Evolutionary conservation across 1,284 basidiomycete genomes (phyloP).

Genomic region (Cryptococcus sp.): DNA sequence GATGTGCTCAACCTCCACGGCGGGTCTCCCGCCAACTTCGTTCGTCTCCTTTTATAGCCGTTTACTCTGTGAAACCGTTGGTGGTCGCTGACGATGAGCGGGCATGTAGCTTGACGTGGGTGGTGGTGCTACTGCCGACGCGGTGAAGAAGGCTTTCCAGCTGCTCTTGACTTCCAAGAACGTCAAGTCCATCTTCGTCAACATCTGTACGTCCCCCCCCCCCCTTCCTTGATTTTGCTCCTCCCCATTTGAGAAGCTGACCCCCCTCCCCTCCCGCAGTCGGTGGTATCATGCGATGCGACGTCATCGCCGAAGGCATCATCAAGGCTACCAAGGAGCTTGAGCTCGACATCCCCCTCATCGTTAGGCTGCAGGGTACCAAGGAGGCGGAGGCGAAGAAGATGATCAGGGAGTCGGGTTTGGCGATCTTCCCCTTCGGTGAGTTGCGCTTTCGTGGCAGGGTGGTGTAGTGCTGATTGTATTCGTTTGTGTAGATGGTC

Average conservation of each 20-base stretch:
- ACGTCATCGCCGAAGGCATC: constrained; percentile 93
- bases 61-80: background rate
- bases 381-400: constrained; percentile 94
- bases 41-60: constrained; percentile 14
- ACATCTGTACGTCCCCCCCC: constrained; percentile 61
- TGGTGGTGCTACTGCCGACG: constrained; percentile 95
- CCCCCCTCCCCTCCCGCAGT: constrained; percentile 18
- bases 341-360: constrained; percentile 75
- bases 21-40: constrained; percentile 90
- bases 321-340: constrained; percentile 97
- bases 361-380: constrained; percentile 94
- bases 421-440: constrained; percentile 90
- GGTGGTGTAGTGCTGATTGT: constrained; percentile 1
- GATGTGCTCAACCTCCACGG: constrained; percentile 94
- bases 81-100: background rate
- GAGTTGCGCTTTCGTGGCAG: constrained; percentile 51
- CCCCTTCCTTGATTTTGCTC: background rate
- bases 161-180: constrained; percentile 84
- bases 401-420: constrained; percentile 85
- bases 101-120: constrained; percentile 77
- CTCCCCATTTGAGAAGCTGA: background rate
- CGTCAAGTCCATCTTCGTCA: constrained; percentile 98
- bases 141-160: constrained; percentile 99
- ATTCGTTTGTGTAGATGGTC: constrained; percentile 32
- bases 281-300: constrained; percentile 94